These are phyloP conservation scores for Auricularia heimuer DNA, from an alignment of 768 basidiomycete genomes.

Conservation along the genomic window DNA sequence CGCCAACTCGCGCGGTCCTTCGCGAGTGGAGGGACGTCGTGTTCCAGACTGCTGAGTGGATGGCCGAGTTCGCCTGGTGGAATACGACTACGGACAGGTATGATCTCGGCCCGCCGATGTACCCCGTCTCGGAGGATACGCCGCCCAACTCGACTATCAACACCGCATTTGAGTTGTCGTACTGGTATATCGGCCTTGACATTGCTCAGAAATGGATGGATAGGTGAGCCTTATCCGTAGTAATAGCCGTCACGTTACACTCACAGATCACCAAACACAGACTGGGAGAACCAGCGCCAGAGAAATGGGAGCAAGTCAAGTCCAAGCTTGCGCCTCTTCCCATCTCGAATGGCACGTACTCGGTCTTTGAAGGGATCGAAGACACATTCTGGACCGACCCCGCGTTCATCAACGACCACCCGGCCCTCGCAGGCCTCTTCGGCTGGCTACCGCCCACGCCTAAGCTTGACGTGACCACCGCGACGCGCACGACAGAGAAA, in stretches of 20 bases:
- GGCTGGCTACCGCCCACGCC: slow-evolving; percentile 48
- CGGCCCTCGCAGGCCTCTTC: slow-evolving; percentile 43
- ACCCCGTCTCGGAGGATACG: slow-evolving; percentile 48
- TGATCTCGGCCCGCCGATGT: slow-evolving; percentile 53
- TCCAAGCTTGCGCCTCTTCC: slow-evolving; percentile 42
- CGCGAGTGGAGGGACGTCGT: slow-evolving; percentile 45
- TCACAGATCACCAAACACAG: not conserved
- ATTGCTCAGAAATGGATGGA: slow-evolving; percentile 42
- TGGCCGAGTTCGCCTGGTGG: slow-evolving; percentile 45
- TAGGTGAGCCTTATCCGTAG: slow-evolving; percentile 17
- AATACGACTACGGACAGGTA: slow-evolving; percentile 38
- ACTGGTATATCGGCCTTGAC: slow-evolving; percentile 43
- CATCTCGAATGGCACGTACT: slow-evolving; percentile 39
- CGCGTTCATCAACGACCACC: slow-evolving; percentile 46
- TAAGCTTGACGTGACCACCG: slow-evolving; percentile 36
- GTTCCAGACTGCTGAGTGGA: slow-evolving; percentile 47
- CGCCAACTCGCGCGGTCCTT: slow-evolving; percentile 28
- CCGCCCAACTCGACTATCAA: slow-evolving; percentile 44
- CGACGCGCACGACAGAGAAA: slow-evolving; percentile 41
- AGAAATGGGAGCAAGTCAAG: slow-evolving; percentile 35
- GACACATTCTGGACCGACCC: slow-evolving; percentile 42
- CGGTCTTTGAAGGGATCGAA: slow-evolving; percentile 46
- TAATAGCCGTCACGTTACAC: too few species aligned
- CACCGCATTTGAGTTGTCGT: slow-evolving; percentile 49
- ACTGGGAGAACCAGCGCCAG: slow-evolving; percentile 32